A percentile compares a stretch with the other conserved stretches of the same genome.
These are phyloP conservation scores for Xylariaceae sp. DNA, from an alignment of 2,329 filamentous ascomycete genomes.

Conservation along the genomic window DNA sequence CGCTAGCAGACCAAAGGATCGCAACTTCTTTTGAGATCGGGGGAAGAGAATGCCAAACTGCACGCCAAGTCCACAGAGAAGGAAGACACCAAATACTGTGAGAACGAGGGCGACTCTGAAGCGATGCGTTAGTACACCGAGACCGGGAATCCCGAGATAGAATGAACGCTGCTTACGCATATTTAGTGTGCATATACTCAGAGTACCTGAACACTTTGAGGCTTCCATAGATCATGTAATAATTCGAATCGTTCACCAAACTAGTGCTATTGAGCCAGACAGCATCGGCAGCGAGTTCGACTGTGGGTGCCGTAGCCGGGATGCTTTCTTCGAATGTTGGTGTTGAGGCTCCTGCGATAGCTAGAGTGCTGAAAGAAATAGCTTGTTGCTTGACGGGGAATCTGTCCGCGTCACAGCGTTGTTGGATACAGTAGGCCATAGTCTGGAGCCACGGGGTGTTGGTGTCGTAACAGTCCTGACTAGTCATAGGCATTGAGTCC, in stretches of 20 bases:
- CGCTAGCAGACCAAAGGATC: constrained; percentile 3
- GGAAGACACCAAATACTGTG: constrained; percentile 18
- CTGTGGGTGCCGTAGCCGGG: constrained; percentile 16
- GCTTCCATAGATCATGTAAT: constrained; percentile 25
- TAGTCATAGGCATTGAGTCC: constrained; percentile 16
- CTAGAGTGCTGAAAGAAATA: constrained; percentile 26
- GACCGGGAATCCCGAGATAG: not conserved
- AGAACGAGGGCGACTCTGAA: constrained; percentile 17
- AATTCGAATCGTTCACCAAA: constrained; percentile 27
- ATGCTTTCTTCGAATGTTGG: constrained; percentile 26
- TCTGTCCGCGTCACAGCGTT: constrained; percentile 12
- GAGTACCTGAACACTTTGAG: constrained; percentile 26
- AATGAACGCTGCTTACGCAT: constrained; percentile 22
- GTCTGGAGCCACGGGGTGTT: constrained; percentile 20
- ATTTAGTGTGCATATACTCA: constrained; percentile 29
- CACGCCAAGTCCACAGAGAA: constrained; percentile 16
- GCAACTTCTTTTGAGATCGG: constrained; percentile 6
- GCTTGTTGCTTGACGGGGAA: constrained; percentile 24
- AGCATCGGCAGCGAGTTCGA: constrained; percentile 21
- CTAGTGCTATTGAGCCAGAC: constrained; percentile 30
- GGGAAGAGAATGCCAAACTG: constrained; percentile 13
- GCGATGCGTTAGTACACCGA: not conserved
- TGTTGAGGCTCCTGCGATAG: constrained; percentile 17
- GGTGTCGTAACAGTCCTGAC: constrained; percentile 15
- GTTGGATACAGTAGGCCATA: constrained; percentile 20